Percentiles rank a stretch among this genome's conserved stretches.
Evolutionary conservation across 108 stramenopile genomes (phyloP).

Genomic region (Parietichytrium sp.): DNA sequence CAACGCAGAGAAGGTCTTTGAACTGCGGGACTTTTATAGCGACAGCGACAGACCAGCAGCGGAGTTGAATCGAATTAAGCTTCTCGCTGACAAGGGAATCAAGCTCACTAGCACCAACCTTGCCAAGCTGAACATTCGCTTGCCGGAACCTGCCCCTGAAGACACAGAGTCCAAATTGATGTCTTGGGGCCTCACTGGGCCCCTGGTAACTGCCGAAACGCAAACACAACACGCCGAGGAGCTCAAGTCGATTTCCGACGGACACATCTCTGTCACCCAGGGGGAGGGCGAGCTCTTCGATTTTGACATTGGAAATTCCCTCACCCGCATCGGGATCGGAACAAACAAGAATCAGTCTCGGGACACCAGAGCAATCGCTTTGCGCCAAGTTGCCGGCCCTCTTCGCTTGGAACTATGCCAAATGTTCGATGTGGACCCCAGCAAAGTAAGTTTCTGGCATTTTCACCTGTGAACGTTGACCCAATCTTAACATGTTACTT

Average conservation of each 20-base stretch:
- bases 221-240: conserved; percentile 37
- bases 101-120: conserved; percentile 2
- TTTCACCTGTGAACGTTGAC: too few relatives aligned
- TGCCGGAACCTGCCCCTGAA: neutral
- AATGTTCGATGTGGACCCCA: neutral
- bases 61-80: conserved; percentile 14
- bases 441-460: too few relatives aligned
- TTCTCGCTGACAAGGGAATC: neutral
- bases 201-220: too few relatives aligned
- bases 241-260: conserved; percentile 30
- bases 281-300: neutral
- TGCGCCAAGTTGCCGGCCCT: conserved; percentile 33
- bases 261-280: neutral
- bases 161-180: too few relatives aligned
- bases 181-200: too few relatives aligned
- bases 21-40: neutral
- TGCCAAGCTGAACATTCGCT: neutral
- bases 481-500: too few relatives aligned
- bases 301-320: conserved; percentile 3
- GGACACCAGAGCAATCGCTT: neutral
- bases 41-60: neutral
- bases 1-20: neutral
- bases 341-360: conserved; percentile 2
- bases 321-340: conserved; percentile 30
- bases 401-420: conserved; percentile 33